Percentiles rank a stretch among this genome's conserved stretches.
These are phyloP conservation scores for Suhomyces terraborum DNA, from an alignment of 1,139 yeast genomes.

Conservation along the genomic window DNA sequence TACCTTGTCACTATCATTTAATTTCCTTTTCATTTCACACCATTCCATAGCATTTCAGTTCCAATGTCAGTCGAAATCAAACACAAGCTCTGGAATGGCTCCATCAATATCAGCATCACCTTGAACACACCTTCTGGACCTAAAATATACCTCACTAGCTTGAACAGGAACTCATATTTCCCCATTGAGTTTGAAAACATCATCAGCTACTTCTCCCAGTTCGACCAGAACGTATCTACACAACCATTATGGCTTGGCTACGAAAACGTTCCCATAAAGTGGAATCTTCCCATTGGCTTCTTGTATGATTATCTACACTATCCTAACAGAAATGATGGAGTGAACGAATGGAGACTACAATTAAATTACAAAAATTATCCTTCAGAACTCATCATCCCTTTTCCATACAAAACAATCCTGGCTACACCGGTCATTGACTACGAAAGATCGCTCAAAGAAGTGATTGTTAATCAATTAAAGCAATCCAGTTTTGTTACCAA, in stretches of 20 bases:
- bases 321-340: conserved; percentile 1
- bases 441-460: conserved; percentile 40
- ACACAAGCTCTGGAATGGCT: conserved; percentile 56
- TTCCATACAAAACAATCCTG: conserved; percentile 18
- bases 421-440: conserved; percentile 32
- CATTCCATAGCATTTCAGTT: background rate
- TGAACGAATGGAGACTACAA: conserved; percentile 49
- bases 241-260: conserved; percentile 65
- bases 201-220: conserved; percentile 45
- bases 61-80: conserved; percentile 23
- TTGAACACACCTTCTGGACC: conserved; percentile 16
- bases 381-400: conserved; percentile 52
- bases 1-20: background rate
- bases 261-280: conserved; percentile 63
- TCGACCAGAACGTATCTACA: conserved; percentile 30
- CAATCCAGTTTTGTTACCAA: conserved; percentile 74
- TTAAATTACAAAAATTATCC: conserved; percentile 53
- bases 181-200: conserved; percentile 50
- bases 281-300: conserved; percentile 82
- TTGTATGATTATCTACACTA: conserved; percentile 55
- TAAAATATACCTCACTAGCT: conserved; percentile 26
- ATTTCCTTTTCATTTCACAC: background rate
- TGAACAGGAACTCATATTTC: conserved; percentile 57
- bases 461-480: conserved; percentile 75
- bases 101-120: conserved; percentile 46